Evolutionary conservation across 352 stramenopile genomes (phyloP), one percentile per base, ranked within the genome.

Genomic region (Phytophthora ramorum): DNA sequence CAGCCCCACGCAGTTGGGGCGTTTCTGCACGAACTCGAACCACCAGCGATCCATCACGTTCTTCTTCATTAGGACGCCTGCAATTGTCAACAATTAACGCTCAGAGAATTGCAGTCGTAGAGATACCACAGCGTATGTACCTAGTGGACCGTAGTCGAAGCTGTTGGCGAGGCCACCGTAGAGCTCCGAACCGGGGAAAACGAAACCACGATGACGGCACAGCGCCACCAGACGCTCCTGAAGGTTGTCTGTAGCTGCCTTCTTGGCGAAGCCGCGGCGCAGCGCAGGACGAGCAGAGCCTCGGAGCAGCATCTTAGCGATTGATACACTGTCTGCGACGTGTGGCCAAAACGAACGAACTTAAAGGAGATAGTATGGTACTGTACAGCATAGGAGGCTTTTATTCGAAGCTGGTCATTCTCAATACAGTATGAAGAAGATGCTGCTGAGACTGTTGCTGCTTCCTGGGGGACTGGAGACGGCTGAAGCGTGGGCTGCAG

Each of bases 21-120:
- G 79, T 48, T 85, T 87, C 58, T 97, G 90, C 37, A 99, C 96
- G 66, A 99, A 98, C 63, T 98, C 88, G 40, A 89, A 93, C 95
- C 96, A 99, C 95, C 97, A 99, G 1, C 81, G 79, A 60, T 98
- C 93, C 73, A 98, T 97, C 54, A 99, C 90, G 78, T 99, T 99
- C 67, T 97, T 97, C 74, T 99, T 99, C 71, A 99, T 92, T 66
- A 98, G 92, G 12, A 85, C 85, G 37, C 97, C 76, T 80, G 20
- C 7, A 69, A 38, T 26, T 32, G 38, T 24, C 47, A 68, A 20
- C 26, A 56, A 56, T 24, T 6, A 34, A 47, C 26, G 7, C 26
- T 56, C 35, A 56, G 28, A 40, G 2, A 49, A 53, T 47, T 47
- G 4, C 26, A 24, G 46, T 7, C 6, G 7, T 4, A 40, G 5